Evolutionary conservation across 78 protist genomes (phyloP), one percentile per base, ranked within the genome.

Genomic region (Dictyostelium purpureum): DNA sequence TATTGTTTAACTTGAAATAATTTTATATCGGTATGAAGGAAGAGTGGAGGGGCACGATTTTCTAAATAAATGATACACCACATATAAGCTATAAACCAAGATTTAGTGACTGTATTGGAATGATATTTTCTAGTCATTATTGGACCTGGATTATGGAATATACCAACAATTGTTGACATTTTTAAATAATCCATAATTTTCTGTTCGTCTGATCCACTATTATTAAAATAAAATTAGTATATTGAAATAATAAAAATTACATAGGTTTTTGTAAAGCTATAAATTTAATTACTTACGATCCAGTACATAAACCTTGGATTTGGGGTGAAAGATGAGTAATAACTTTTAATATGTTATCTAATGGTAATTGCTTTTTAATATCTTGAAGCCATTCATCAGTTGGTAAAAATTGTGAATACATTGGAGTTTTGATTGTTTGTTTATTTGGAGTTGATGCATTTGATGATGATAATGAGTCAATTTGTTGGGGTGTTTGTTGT

Each of bases 161-260:
- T 51, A 40, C 97, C 97, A 12, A 96, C 97, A 38, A 95, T 71
- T 11, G 97, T 95, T 21, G 95, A 85, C 45, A 87, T 81, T 49
- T 49, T 57, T 2, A 96, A 92, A 43, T 66, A 87, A 16, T 54
- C 82, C 90, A 91, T 61, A n/a, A 95, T 85, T 43, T 70, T 83
- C 21, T 83, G 79, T 83, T 83, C 90, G 18, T 83, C 90, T 9
- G 70, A 54, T 16, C 90, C 90, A 43, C 75, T 69, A 11, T 56
- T 24, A 52, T 21, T 52, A 65, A n/a, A 35, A 59, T 16, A 65
- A 18, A 12, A 37, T 33, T 24, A 57, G 66, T 26, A 24, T 2
- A 54, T 2, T 0, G 14, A 2, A 31, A 9, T 1, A 33, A 63
- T 28, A 33, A 11, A 33, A 14, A 47, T 47, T 47, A 47, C n/a